A percentile compares a stretch with the other conserved stretches of the same genome.
phyloP scores from a whole-genome alignment of 805 yeast species.

The Saccharomycopsis fermentans region DNA sequence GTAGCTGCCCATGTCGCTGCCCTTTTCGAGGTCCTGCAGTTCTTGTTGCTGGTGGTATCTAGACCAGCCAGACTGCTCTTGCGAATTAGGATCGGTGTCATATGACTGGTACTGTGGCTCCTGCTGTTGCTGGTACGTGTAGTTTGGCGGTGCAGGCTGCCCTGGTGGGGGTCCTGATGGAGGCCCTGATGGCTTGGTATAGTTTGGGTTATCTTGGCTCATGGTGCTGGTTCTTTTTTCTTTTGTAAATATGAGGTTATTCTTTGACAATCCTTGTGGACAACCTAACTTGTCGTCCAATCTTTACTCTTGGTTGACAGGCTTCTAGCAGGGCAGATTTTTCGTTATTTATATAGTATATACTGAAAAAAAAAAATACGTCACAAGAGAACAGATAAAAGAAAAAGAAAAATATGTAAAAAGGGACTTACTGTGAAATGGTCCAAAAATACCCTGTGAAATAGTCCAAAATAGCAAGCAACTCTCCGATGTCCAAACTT shows the following conservation, averaged over 20 bases:
- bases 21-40: slow-evolving; percentile 8
- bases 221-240: neutral
- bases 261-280: no score
- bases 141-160: neutral
- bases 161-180: slow-evolving; percentile 7
- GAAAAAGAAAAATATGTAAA: no score
- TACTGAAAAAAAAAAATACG: no score
- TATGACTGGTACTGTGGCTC: slow-evolving; percentile 11
- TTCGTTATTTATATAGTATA: no score
- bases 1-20: slow-evolving; percentile 19
- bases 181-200: slow-evolving; percentile 1
- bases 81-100: neutral
- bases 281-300: no score
- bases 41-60: slow-evolving; percentile 6
- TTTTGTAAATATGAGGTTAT: neutral
- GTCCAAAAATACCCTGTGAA: no score
- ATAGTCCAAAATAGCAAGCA: neutral
- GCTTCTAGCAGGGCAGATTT: no score
- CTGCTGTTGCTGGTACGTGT: slow-evolving; percentile 6
- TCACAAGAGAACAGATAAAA: no score
- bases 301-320: no score
- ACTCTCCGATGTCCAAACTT: neutral
- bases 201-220: neutral
- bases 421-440: no score
- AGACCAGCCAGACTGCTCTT: slow-evolving; percentile 12